Conservation (phyloP, 192 early-diverging fungal genomes). For the Hyaloraphidium curvatum region DNA sequence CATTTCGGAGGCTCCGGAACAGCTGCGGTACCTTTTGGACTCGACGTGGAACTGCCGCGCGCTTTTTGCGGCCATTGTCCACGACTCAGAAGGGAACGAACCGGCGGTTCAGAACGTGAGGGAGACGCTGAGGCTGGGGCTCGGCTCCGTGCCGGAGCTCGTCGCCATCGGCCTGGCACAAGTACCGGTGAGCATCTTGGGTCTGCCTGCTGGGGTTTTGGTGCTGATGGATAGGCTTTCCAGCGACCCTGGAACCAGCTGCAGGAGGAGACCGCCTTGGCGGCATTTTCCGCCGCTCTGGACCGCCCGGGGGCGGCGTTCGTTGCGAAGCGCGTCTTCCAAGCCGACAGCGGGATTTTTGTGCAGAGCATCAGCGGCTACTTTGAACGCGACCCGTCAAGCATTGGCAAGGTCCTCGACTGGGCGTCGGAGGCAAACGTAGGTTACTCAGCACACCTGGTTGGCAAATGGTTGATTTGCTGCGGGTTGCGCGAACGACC, state of each 20-base stretch:
- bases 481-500: neutral
- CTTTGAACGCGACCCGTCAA: no score
- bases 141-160: constrained; percentile 48
- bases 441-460: neutral
- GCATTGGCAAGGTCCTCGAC: constrained; percentile 58
- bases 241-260: constrained; percentile 23
- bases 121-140: constrained; percentile 34
- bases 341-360: no score
- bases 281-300: constrained; percentile 27
- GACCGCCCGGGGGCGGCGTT: no score
- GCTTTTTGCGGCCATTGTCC: no score
- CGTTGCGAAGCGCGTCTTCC: no score
- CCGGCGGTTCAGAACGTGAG: no score
- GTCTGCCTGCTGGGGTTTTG: no score
- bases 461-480: neutral
- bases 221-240: no score
- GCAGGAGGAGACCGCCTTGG: constrained; percentile 50
- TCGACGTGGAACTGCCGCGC: constrained; percentile 43
- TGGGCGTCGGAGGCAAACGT: constrained; percentile 63
- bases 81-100: no score
- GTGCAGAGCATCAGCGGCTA: no score
- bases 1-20: neutral
- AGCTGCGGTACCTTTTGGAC: neutral
- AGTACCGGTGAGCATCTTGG: constrained; percentile 26
- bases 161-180: constrained; percentile 51